Conservation (phyloP, 148 eudicot species). For the Camellia granthamiana region DNA sequence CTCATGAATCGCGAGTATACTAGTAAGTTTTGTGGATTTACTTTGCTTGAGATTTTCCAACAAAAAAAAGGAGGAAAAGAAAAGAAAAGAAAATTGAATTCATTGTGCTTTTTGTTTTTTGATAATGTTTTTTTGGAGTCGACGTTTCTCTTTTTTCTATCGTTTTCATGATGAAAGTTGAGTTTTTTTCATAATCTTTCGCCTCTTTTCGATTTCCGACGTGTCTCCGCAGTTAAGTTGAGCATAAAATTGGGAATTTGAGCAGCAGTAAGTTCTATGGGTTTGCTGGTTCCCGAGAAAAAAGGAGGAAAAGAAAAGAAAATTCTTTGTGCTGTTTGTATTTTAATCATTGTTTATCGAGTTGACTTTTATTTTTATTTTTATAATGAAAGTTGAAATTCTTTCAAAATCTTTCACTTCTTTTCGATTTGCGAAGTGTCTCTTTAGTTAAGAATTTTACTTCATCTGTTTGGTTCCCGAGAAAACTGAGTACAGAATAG, state of each 20-base stretch:
- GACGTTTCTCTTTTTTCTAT: neutral
- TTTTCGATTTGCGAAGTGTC: neutral
- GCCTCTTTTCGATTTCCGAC: neutral
- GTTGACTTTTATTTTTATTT: neutral
- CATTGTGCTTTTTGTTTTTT: neutral
- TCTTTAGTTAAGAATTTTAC: neutral
- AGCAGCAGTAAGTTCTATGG: slow-evolving; percentile 38
- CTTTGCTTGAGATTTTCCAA: neutral
- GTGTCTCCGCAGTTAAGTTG: neutral
- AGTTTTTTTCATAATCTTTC: neutral
- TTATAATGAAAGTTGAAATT: neutral
- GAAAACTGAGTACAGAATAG: neutral
- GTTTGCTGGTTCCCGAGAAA: neutral
- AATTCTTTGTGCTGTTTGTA: neutral
- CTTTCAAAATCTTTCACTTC: neutral
- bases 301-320: neutral
- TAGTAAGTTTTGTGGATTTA: slow-evolving; percentile 38
- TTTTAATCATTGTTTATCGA: neutral
- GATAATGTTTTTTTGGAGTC: neutral
- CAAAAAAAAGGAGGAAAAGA: too few relatives aligned
- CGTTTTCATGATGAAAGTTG: neutral
- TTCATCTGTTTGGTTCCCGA: neutral
- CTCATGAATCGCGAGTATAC: slow-evolving; percentile 86
- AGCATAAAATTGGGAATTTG: too few relatives aligned
- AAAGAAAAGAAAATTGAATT: neutral